Evolutionary conservation across 208 protist species (phyloP).

Genomic region (Acanthamoeba triangularis): DNA sequence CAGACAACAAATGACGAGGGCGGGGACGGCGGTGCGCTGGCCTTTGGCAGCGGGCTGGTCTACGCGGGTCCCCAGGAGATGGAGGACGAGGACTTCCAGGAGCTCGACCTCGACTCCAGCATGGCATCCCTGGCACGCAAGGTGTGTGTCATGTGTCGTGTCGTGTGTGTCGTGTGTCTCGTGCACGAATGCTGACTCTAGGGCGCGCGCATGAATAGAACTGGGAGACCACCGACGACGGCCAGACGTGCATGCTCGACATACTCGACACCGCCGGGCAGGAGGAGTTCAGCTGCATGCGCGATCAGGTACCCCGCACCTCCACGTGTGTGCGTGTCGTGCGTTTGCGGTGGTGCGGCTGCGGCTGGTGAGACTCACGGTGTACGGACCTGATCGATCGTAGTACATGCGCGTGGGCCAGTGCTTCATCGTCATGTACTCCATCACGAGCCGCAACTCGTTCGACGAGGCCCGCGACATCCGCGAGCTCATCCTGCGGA

Average conservation of each 20-base stretch:
- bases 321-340: not conserved
- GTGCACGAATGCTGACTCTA: not conserved
- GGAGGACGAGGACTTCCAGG: slow-evolving; percentile 2
- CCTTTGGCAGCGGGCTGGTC: slow-evolving; percentile 10
- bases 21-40: not conserved
- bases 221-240: slow-evolving; percentile 49
- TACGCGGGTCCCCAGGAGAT: not conserved
- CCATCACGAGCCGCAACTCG: slow-evolving; percentile 24
- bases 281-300: slow-evolving; percentile 91
- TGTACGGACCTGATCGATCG: not conserved
- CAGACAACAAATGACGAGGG: not conserved
- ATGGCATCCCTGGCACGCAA: slow-evolving; percentile 15
- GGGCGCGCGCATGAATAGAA: not conserved
- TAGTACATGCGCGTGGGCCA: slow-evolving; percentile 8
- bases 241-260: slow-evolving; percentile 85
- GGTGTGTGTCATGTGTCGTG: not conserved
- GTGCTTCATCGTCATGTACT: slow-evolving; percentile 59
- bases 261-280: slow-evolving; percentile 92
- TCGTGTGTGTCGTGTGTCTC: too few species aligned
- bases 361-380: not conserved
- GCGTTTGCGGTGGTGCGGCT: not conserved
- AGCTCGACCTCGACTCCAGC: slow-evolving; percentile 34
- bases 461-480: slow-evolving; percentile 81
- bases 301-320: slow-evolving; percentile 79
- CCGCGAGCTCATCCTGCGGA: slow-evolving; percentile 75